A percentile compares a stretch with the other conserved stretches of the same genome.
Conservation (phyloP, 1,139 yeast species). For the Meyerozyma smithsonii region DNA sequence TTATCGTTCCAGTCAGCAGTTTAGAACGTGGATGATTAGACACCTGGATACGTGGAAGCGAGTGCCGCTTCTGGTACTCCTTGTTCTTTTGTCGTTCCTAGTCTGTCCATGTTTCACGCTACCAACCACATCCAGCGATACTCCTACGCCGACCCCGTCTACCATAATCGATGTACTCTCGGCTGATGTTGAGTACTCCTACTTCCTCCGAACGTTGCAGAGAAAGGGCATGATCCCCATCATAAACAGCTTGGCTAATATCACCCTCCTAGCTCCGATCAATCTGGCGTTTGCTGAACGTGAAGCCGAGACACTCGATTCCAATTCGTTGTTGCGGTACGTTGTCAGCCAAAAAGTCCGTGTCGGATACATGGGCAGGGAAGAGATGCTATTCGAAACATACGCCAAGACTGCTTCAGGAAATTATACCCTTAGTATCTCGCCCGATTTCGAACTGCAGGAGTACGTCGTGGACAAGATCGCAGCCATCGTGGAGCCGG, state of each 20-base stretch:
- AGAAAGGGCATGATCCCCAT: conserved; percentile 62
- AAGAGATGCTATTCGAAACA: conserved; percentile 29
- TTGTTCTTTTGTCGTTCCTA: background rate
- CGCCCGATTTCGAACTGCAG: conserved; percentile 24
- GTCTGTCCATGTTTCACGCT: conserved; percentile 3
- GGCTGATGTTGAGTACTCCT: conserved; percentile 66
- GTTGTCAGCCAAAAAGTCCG: conserved; percentile 31
- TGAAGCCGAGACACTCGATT: conserved; percentile 13
- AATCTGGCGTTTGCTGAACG: conserved; percentile 65
- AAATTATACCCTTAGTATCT: conserved; percentile 23
- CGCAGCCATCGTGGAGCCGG: conserved; percentile 54
- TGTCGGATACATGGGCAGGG: conserved; percentile 27
- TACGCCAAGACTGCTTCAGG: conserved; percentile 16
- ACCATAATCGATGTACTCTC: conserved; percentile 78
- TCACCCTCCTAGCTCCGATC: conserved; percentile 80
- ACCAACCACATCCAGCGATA: conserved; percentile 8
- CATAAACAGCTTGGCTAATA: conserved; percentile 59
- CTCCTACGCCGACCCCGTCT: conserved; percentile 25
- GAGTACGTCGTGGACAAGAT: conserved; percentile 45
- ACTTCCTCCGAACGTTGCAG: conserved; percentile 63
- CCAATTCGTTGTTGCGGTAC: conserved; percentile 27
- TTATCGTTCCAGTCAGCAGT: background rate
- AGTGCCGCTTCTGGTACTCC: background rate
- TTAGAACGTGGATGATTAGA: background rate
- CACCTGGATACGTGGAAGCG: background rate